These are phyloP conservation scores for Monosporascus sp. DNA, from an alignment of 2,329 filamentous ascomycete species.

Conservation along the genomic window DNA sequence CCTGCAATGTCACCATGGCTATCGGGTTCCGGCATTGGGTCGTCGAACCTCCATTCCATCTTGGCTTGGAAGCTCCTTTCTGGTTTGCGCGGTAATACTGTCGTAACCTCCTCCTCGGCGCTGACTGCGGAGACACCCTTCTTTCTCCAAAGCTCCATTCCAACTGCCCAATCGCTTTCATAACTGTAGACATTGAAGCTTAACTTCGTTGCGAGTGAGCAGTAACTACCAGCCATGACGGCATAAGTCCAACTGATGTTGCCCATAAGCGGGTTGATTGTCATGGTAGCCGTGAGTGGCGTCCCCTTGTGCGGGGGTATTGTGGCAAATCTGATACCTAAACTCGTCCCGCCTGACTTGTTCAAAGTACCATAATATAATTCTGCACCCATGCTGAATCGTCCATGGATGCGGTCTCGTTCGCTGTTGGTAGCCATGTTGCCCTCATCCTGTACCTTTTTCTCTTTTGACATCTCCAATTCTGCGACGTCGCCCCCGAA, in stretches of 20 bases:
- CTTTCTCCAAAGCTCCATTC: conserved; percentile 87
- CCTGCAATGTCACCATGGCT: neutral
- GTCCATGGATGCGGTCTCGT: conserved; percentile 63
- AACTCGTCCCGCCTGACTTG: conserved; percentile 86
- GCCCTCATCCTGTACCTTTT: conserved; percentile 13
- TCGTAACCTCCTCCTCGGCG: conserved; percentile 22
- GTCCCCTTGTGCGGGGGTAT: conserved; percentile 75
- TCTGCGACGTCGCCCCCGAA: conserved; percentile 67
- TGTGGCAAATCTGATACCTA: conserved; percentile 85
- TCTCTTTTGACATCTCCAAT: conserved; percentile 11
- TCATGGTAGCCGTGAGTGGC: conserved; percentile 88
- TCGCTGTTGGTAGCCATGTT: conserved; percentile 27
- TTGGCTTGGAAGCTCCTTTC: conserved; percentile 49
- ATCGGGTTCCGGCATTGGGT: neutral
- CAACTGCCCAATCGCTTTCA: conserved; percentile 88
- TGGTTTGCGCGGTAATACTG: conserved; percentile 14
- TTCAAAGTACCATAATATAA: conserved; percentile 94
- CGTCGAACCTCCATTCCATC: conserved; percentile 37
- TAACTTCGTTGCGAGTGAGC: conserved; percentile 83
- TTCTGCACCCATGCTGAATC: conserved; percentile 87
- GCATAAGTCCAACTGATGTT: conserved; percentile 89
- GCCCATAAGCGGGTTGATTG: conserved; percentile 89
- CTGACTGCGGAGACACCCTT: conserved; percentile 36
- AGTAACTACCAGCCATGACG: conserved; percentile 74
- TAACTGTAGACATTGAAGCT: conserved; percentile 99